These are phyloP conservation scores for Leishmania mexicana DNA, from an alignment of 208 protist genomes.

Conservation along the genomic window DNA sequence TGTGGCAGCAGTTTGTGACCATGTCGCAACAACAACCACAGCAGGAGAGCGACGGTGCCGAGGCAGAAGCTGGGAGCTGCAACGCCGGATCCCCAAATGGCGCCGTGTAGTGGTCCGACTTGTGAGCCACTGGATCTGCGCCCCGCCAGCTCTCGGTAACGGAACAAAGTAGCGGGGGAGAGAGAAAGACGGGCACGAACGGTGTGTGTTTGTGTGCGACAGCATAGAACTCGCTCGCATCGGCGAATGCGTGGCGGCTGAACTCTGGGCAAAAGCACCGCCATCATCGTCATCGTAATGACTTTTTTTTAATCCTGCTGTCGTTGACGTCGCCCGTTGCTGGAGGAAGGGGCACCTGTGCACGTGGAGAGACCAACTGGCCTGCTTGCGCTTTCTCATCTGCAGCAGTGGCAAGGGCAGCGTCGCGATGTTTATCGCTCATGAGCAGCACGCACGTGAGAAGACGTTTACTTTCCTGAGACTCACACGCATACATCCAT, in stretches of 20 bases:
- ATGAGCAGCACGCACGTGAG: neutral
- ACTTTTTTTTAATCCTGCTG: neutral
- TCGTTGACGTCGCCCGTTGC: neutral
- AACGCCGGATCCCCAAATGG: neutral
- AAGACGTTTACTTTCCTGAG: neutral
- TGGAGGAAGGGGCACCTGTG: neutral
- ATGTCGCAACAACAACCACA: slow-evolving; percentile 54
- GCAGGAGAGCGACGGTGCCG: neutral
- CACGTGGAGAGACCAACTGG: neutral
- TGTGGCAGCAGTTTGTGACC: slow-evolving; percentile 77
- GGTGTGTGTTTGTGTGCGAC: neutral
- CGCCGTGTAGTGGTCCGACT: neutral
- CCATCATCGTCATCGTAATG: neutral
- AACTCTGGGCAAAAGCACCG: neutral
- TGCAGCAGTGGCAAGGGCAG: neutral
- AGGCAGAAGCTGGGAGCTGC: neutral
- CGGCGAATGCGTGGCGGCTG: neutral
- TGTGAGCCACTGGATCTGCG: neutral
- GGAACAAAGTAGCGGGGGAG: too few species aligned
- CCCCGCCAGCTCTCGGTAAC: neutral
- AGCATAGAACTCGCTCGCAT: neutral
- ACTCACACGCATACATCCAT: neutral
- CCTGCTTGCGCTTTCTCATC: neutral
- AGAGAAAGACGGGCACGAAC: neutral
- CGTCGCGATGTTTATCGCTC: neutral